Conservation (phyloP, 2,329 filamentous ascomycete species). For the Xylariaceae sp. region DNA sequence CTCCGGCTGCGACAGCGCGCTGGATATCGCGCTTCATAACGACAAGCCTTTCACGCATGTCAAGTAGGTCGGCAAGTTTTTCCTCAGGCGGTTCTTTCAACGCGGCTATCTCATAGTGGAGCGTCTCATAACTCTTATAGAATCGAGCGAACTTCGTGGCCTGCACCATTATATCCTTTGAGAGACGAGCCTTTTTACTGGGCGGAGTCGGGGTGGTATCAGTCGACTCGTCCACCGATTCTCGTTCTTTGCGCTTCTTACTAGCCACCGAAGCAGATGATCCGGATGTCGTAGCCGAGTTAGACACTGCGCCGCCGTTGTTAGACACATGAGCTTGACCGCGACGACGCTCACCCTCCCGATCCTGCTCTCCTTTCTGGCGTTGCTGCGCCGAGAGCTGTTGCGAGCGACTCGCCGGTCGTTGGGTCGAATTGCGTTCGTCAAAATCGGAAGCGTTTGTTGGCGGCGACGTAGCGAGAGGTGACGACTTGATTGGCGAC, state of each 20-base stretch:
- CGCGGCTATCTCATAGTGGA: slow-evolving; percentile 50
- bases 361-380: slow-evolving; percentile 24
- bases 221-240: slow-evolving; percentile 24
- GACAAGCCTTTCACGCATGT: slow-evolving; percentile 50
- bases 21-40: slow-evolving; percentile 57
- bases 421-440: slow-evolving; percentile 28
- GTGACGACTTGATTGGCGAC: slow-evolving; percentile 58
- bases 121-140: slow-evolving; percentile 51
- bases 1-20: slow-evolving; percentile 35
- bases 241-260: slow-evolving; percentile 43
- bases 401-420: slow-evolving; percentile 16
- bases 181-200: slow-evolving; percentile 38
- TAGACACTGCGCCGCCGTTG: slow-evolving; percentile 25
- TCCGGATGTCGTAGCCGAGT: slow-evolving; percentile 7
- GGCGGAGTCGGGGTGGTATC: slow-evolving; percentile 24
- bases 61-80: slow-evolving; percentile 45
- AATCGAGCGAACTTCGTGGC: slow-evolving; percentile 51
- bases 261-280: slow-evolving; percentile 4
- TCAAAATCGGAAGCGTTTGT: slow-evolving; percentile 61
- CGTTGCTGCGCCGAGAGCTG: slow-evolving; percentile 16
- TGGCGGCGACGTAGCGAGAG: slow-evolving; percentile 58
- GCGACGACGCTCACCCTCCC: slow-evolving; percentile 19
- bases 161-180: slow-evolving; percentile 46
- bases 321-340: slow-evolving; percentile 18
- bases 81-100: slow-evolving; percentile 46